Evolutionary conservation across 345 rosid genomes (phyloP), one percentile per base, ranked within the genome.

Genomic region (Laguncularia racemosa): DNA sequence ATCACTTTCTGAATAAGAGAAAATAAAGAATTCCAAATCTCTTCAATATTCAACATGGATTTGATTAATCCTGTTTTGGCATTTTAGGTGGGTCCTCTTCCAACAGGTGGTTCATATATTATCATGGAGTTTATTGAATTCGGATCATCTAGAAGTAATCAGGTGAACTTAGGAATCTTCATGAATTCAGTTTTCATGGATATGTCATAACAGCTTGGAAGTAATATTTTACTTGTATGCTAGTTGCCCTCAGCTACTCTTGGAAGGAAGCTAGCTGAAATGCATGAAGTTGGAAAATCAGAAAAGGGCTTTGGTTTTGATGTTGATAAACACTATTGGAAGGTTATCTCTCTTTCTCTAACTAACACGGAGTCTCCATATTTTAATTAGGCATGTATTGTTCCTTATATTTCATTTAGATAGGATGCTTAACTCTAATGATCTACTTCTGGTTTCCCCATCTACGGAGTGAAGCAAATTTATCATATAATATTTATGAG

Each of bases 191-290:
- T 55, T 53, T 13, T 52, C 56, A 17, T 44, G 16, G 14, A 57
- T 55, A 14, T 7, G 28, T 51, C 15, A 18, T n/a, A 48, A 17
- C 56, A 47, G 4, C 55, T 61, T 63, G 16, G 15, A 16, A 15
- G 38, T 52, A 43, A 53, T 23, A 55, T 14, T 71, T 50, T 14
- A 48, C 67, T 59, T 59, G 71, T 53, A 45, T 26, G 52, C 64
- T 53, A 47, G 66, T 50, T 60, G 65, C 74, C 59, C n/a, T 58
- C 70, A 92, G 65, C 85, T 62, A 84, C 63, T 16, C 67, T 92
- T 58, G 96, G 98, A 52, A 84, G 77, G 84, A 83, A 84, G 73
- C 88, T 89, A 51, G 98, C 88, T 63, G 93, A 86, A 77, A 92
- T 89, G 98, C 98, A 89, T 78, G 84, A 77, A 75, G 91, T 88